Percentiles rank a stretch among this genome's conserved stretches.
Conservation (phyloP, 257 asterid genomes). For the Petunia axillaris region DNA sequence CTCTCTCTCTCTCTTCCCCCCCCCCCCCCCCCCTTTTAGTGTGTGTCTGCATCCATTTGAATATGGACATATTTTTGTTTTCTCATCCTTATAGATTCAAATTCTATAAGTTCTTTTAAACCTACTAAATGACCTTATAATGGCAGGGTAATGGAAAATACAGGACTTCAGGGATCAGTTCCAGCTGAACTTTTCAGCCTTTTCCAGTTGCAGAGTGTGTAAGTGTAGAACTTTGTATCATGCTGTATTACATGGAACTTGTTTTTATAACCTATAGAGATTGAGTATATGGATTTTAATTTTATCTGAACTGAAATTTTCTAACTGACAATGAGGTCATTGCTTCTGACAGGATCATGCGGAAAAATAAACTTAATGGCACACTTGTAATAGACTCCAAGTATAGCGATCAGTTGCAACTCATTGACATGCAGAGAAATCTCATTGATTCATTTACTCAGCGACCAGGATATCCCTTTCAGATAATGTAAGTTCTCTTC, state of each 20-base stretch:
- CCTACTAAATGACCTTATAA: slow-evolving; percentile 25
- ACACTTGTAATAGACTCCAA: slow-evolving; percentile 29
- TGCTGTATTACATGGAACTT: slow-evolving; percentile 5
- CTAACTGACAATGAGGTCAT: neutral
- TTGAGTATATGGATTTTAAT: neutral
- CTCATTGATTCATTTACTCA: slow-evolving; percentile 47
- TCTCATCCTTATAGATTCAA: neutral
- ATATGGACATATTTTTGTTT: neutral
- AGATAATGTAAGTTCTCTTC: slow-evolving; percentile 51
- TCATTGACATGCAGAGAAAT: slow-evolving; percentile 43
- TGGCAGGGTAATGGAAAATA: slow-evolving; percentile 72
- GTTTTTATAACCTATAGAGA: neutral
- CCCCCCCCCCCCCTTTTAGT: slow-evolving; percentile 8
- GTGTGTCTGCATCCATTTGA: slow-evolving; percentile 16
- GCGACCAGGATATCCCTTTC: slow-evolving; percentile 34
- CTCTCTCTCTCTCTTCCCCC: slow-evolving; percentile 19
- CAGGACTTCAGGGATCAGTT: slow-evolving; percentile 57
- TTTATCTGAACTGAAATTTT: neutral
- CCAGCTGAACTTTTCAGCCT: slow-evolving; percentile 60
- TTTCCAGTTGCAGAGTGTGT: slow-evolving; percentile 77
- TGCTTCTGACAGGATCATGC: slow-evolving; percentile 50
- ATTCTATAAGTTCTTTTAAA: neutral
- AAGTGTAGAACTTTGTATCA: slow-evolving; percentile 31
- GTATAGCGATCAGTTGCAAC: slow-evolving; percentile 32
- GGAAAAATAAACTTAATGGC: slow-evolving; percentile 37